phyloP scores from a whole-genome alignment of 352 stramenopile genomes.

The Aphanomyces cochlioides region DNA sequence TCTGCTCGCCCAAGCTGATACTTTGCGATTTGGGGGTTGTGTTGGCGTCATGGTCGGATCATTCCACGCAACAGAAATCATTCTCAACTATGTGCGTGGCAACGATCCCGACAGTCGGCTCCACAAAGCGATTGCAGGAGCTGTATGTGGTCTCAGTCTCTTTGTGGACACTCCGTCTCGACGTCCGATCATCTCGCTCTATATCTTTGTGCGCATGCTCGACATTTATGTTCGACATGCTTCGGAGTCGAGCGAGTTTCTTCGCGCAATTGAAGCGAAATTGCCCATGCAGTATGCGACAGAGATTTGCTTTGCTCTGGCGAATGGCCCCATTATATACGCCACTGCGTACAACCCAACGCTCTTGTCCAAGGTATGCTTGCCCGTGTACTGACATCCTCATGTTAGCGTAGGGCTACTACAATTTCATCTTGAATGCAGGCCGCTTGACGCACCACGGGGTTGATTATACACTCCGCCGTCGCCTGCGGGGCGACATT shows the following conservation, averaged over 20 bases:
- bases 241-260: slow-evolving; percentile 32
- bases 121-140: slow-evolving; percentile 64
- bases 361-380: slow-evolving; percentile 66
- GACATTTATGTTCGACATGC: slow-evolving; percentile 75
- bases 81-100: slow-evolving; percentile 41
- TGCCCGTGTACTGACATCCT: neutral
- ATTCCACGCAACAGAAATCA: slow-evolving; percentile 63
- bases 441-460: slow-evolving; percentile 68
- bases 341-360: slow-evolving; percentile 61
- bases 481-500: slow-evolving; percentile 49
- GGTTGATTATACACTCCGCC: slow-evolving; percentile 62
- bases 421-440: slow-evolving; percentile 78
- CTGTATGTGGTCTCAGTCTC: slow-evolving; percentile 58
- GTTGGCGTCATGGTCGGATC: slow-evolving; percentile 68
- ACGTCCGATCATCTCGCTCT: slow-evolving; percentile 70
- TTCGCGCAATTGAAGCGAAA: neutral
- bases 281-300: slow-evolving; percentile 47
- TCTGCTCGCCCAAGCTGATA: slow-evolving; percentile 60
- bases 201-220: slow-evolving; percentile 84
- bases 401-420: slow-evolving; percentile 54
- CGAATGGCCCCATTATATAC: slow-evolving; percentile 81
- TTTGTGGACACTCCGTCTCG: slow-evolving; percentile 63
- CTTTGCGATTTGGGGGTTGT: slow-evolving; percentile 75
- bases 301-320: slow-evolving; percentile 66
- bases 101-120: slow-evolving; percentile 37